Conservation (phyloP, 345 rosid species). For the Viola odorata region DNA sequence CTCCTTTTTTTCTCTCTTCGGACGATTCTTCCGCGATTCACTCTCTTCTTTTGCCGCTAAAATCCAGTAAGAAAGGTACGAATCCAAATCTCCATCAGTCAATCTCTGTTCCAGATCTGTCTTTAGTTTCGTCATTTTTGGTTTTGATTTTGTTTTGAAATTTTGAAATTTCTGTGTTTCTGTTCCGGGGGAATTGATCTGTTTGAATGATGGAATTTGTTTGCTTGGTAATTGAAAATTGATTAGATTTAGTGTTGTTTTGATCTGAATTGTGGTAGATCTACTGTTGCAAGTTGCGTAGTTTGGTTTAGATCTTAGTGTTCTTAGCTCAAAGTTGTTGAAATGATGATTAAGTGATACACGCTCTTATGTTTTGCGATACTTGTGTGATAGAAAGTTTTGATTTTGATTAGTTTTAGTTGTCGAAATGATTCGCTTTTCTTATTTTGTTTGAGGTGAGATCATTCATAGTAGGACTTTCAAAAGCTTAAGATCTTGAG, state of each 20-base stretch:
- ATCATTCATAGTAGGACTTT: no score
- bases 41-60: background rate
- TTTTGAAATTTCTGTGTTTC: background rate
- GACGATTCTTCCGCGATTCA: background rate
- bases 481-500: no score
- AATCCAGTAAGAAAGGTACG: no score
- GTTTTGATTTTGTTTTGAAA: background rate
- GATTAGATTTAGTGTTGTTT: background rate
- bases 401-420: background rate
- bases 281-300: background rate
- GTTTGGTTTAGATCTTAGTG: constrained; percentile 1
- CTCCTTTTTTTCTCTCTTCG: background rate
- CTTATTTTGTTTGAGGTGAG: background rate
- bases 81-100: background rate
- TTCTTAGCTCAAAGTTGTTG: background rate
- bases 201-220: no score
- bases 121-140: background rate
- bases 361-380: background rate
- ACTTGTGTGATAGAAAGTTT: no score
- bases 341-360: no score
- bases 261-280: background rate
- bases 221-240: no score
- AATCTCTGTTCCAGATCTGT: background rate
- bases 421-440: background rate
- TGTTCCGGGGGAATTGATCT: background rate